Evolutionary conservation across 345 rosid species (phyloP).

Genomic region (Clarkia xantiana): DNA sequence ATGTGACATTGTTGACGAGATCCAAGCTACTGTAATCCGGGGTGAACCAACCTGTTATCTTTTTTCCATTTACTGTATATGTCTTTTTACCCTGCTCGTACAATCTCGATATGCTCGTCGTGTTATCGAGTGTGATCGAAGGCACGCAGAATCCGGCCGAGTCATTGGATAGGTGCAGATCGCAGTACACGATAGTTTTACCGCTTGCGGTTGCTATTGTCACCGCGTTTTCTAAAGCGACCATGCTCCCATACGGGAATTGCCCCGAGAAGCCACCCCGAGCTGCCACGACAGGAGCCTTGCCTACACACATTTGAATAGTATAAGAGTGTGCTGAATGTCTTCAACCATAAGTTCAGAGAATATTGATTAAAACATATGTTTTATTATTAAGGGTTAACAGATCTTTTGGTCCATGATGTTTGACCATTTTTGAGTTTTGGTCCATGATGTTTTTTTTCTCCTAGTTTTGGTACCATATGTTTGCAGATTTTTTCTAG

Average conservation of each 20-base stretch:
- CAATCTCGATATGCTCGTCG: conserved; percentile 27
- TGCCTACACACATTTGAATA: conserved; percentile 40
- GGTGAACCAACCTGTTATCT: conserved; percentile 48
- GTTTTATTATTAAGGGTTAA: too few species aligned
- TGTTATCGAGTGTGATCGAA: conserved; percentile 39
- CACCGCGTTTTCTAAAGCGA: conserved; percentile 33
- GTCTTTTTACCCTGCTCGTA: conserved; percentile 26
- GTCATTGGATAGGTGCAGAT: conserved; percentile 59
- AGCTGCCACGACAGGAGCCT: conserved; percentile 45
- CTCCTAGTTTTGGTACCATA: too few species aligned
- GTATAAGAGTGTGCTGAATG: too few species aligned
- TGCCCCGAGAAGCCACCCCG: conserved; percentile 80
- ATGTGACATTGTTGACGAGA: conserved; percentile 18
- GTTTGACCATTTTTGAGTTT: too few species aligned
- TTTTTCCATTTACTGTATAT: conserved; percentile 41
- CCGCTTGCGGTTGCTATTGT: conserved; percentile 14
- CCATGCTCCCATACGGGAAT: conserved; percentile 49
- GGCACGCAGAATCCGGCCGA: conserved; percentile 50
- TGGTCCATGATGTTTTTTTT: too few species aligned
- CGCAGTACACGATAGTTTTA: conserved; percentile 33
- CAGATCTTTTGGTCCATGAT: too few species aligned
- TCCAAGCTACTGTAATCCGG: conserved; percentile 29
- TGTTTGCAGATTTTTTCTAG: too few species aligned
- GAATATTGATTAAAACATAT: too few species aligned
- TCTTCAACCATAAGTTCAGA: too few species aligned